Percentiles rank a stretch among this genome's conserved stretches.
Evolutionary conservation across 2,329 filamentous ascomycete genomes (phyloP).

Genomic region (Fonsecaea erecta): DNA sequence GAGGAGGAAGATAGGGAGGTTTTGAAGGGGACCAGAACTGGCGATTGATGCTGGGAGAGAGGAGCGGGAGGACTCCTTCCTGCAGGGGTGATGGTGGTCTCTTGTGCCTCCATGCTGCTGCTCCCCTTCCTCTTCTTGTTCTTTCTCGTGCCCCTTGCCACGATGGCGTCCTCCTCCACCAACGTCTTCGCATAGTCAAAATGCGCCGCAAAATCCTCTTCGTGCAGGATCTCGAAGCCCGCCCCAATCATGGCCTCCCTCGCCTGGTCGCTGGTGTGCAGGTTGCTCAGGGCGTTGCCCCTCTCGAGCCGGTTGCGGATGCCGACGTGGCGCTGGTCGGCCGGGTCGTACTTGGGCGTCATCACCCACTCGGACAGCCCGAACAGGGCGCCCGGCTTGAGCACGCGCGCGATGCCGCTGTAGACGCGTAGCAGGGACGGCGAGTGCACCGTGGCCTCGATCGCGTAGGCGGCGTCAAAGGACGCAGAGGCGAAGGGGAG

Average conservation of each 20-base stretch:
- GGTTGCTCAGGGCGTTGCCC: constrained; percentile 40
- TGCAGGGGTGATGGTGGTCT: not conserved
- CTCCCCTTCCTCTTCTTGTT: not conserved
- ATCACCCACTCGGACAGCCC: constrained; percentile 42
- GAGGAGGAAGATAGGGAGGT: not conserved
- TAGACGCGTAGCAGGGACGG: constrained; percentile 39
- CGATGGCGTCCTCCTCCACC: not conserved
- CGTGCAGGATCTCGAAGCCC: constrained; percentile 39
- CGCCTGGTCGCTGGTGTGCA: constrained; percentile 36
- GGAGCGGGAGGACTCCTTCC: not conserved
- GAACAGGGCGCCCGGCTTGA: constrained; percentile 40
- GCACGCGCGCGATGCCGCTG: constrained; percentile 39
- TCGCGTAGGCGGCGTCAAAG: constrained; percentile 42
- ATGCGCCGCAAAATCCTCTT: constrained; percentile 39
- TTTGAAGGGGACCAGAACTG: not conserved
- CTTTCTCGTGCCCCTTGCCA: not conserved
- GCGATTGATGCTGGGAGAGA: not conserved
- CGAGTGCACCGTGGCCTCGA: constrained; percentile 42
- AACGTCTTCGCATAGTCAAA: constrained; percentile 20
- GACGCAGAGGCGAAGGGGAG: constrained; percentile 37
- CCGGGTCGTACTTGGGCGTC: constrained; percentile 39
- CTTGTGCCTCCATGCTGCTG: not conserved
- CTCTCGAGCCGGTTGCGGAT: constrained; percentile 40
- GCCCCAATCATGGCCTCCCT: constrained; percentile 35
- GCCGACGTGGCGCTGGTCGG: constrained; percentile 34